Base-by-base conservation (phyloP, 352 stramenopile genomes). In the Achlya hypogyna region DNA sequence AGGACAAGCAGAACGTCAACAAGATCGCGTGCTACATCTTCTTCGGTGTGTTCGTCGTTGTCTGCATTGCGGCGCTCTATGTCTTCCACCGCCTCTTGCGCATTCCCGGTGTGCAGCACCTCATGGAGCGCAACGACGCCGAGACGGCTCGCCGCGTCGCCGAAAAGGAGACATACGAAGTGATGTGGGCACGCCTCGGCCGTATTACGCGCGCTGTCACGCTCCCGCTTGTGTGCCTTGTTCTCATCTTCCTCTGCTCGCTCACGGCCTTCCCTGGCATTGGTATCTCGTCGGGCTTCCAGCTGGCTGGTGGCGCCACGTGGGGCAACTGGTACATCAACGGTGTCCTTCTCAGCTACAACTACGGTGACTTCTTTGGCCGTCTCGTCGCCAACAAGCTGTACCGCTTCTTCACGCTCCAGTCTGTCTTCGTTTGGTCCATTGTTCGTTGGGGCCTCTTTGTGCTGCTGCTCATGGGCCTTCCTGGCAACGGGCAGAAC, bases 361-460 rank as follows among this genome's bases (percentile, higher is more conserved):
- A 87, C 76, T 84, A 82, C 65, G 78, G 79, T 9, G 79, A 86
- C 63, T 86, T 81, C 62, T 71, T 84, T 52, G 81, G 76, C 4
- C 75, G 79, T 31, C 54, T 88, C 27, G 51, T 87, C 38, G 84
- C 73, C 3, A 72, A 73, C 23, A 64, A 72, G 16, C 72, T 85
- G n/a, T 86, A 86, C 75, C 78, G 76, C 51, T 42, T 85, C 32
- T 79, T 86, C 43, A 81, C 71, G 29, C 81, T 84, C 65, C 69
- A 79, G 51, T 72, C 70, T 28, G 83, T 72, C 34, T 70, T 87
- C 4, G 35, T 60, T 12, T 68, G 81, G 1, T 78, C 73, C 9
- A 53, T 83, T 27, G n/a, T 78, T 25, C 78, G 81, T 34, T 65
- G 84, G 53, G 73, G 32, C 18, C 82, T 79, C 69, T 77, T 87